These are phyloP conservation scores for Fusarium sp. DNA, from an alignment of 2,329 filamentous ascomycete species.

Conservation along the genomic window DNA sequence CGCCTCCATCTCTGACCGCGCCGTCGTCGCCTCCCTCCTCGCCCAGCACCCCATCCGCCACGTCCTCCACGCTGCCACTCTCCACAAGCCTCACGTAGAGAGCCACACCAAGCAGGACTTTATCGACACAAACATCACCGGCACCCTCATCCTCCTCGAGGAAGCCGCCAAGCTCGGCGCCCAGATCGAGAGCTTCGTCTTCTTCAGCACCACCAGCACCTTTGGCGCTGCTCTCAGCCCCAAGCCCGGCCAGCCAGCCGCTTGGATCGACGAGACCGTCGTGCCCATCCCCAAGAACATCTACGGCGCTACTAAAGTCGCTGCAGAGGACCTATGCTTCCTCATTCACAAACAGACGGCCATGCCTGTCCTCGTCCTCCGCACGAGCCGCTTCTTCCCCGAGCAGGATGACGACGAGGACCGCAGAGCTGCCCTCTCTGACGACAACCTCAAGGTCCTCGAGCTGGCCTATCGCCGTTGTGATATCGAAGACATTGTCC, in stretches of 20 bases:
- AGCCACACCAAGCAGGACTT: slow-evolving; percentile 58
- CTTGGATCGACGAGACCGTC: slow-evolving; percentile 58
- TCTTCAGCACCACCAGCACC: slow-evolving; percentile 59
- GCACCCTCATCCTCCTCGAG: slow-evolving; percentile 57
- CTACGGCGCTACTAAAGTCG: slow-evolving; percentile 61
- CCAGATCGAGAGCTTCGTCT: slow-evolving; percentile 55
- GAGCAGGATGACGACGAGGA: slow-evolving; percentile 59
- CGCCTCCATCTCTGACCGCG: slow-evolving; percentile 53
- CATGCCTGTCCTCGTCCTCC: slow-evolving; percentile 57
- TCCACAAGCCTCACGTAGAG: slow-evolving; percentile 61
- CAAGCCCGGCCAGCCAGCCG: slow-evolving; percentile 50
- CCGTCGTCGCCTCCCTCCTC: slow-evolving; percentile 50
- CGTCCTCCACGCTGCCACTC: slow-evolving; percentile 58
- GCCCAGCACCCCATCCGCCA: slow-evolving; percentile 50
- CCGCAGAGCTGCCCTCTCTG: slow-evolving; percentile 50
- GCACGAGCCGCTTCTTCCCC: slow-evolving; percentile 62
- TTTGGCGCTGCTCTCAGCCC: slow-evolving; percentile 57
- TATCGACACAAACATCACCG: slow-evolving; percentile 57
- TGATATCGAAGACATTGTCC: slow-evolving; percentile 58
- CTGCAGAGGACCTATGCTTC: slow-evolving; percentile 60
- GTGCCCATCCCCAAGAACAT: slow-evolving; percentile 59
- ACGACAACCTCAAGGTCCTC: slow-evolving; percentile 61
- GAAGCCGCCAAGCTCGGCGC: slow-evolving; percentile 46
- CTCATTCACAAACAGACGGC: slow-evolving; percentile 53
- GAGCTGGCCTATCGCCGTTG: slow-evolving; percentile 59